phyloP scores from a whole-genome alignment of 441 rosid genomes.

The Pelargonium australe region DNA sequence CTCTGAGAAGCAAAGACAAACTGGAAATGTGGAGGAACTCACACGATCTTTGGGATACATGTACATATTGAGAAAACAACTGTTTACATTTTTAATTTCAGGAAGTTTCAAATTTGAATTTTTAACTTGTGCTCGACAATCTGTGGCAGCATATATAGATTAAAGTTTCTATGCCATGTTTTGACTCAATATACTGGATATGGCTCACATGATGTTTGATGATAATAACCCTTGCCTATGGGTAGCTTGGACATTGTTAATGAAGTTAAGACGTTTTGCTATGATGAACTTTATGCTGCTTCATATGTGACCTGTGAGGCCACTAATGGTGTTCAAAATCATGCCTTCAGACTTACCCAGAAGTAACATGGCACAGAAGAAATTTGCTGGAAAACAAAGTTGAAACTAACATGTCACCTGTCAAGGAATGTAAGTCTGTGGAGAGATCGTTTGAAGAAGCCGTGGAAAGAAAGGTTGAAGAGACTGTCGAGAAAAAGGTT shows the following conservation, averaged over 20 bases:
- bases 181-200: neutral
- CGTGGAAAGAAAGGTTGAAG: slow-evolving; percentile 55
- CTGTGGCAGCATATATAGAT: no score
- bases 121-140: no score
- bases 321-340: slow-evolving; percentile 16
- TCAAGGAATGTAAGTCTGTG: slow-evolving; percentile 23
- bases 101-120: no score
- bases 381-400: slow-evolving; percentile 65
- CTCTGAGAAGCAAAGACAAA: slow-evolving; percentile 94
- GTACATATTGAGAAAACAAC: no score
- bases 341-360: slow-evolving; percentile 60
- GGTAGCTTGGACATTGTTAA: slow-evolving; percentile 1
- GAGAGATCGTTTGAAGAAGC: slow-evolving; percentile 77
- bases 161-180: neutral
- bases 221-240: slow-evolving; percentile 6
- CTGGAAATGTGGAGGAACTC: slow-evolving; percentile 92
- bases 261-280: neutral
- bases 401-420: slow-evolving; percentile 54
- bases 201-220: slow-evolving; percentile 14
- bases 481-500: slow-evolving; percentile 60
- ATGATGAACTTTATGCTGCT: slow-evolving; percentile 4
- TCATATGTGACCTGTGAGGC: neutral
- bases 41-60: slow-evolving; percentile 32
- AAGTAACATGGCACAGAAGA: slow-evolving; percentile 66
- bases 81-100: no score